Evolutionary conservation across 352 stramenopile genomes (phyloP).

Genomic region (Poterioochromonas sp.): DNA sequence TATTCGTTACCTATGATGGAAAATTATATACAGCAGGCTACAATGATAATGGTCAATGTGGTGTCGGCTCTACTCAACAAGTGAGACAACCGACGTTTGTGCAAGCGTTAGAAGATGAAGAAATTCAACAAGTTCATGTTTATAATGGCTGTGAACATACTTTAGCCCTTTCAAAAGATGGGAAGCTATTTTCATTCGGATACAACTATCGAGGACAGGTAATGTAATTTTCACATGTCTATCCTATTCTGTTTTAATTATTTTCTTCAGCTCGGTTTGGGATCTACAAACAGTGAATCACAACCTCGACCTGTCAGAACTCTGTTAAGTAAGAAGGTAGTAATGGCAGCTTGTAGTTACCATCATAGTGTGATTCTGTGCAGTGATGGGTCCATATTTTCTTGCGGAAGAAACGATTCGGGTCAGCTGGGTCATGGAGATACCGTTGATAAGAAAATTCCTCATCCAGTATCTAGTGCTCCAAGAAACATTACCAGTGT

Average conservation of each 20-base stretch:
- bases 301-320: constrained; percentile 63
- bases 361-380: constrained; percentile 77
- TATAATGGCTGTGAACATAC: constrained; percentile 87
- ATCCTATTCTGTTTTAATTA: background rate
- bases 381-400: constrained; percentile 63
- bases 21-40: constrained; percentile 74
- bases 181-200: constrained; percentile 64
- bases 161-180: constrained; percentile 64
- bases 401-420: constrained; percentile 82
- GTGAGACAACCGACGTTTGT: constrained; percentile 63
- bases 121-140: constrained; percentile 65
- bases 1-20: constrained; percentile 62
- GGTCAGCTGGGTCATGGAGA: constrained; percentile 77
- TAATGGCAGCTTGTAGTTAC: constrained; percentile 77
- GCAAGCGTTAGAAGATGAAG: constrained; percentile 53
- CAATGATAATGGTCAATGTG: constrained; percentile 87
- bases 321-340: constrained; percentile 49
- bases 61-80: constrained; percentile 65
- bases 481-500: constrained; percentile 50
- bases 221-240: constrained; percentile 41
- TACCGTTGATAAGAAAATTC: constrained; percentile 70
- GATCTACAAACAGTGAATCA: constrained; percentile 68
- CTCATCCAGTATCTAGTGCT: constrained; percentile 45
- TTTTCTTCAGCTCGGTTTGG: constrained; percentile 39
- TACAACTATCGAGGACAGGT: constrained; percentile 85